Conservation (phyloP, 306 rosid species). For the Malus fusca region DNA sequence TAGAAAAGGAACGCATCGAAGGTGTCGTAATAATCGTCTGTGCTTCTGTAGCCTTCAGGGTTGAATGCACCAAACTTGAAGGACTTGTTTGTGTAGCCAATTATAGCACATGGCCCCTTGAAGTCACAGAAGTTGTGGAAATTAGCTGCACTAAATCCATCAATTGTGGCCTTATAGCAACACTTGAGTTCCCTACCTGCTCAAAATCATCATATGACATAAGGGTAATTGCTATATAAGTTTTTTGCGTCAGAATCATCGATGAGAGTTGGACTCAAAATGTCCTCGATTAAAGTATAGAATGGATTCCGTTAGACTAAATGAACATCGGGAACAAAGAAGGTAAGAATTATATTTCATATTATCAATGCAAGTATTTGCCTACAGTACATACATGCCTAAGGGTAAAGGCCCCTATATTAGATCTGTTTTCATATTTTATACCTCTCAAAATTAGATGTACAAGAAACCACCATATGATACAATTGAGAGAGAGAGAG, state of each 20-base stretch:
- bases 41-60: conserved; percentile 94
- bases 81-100: conserved; percentile 70
- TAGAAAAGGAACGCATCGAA: conserved; percentile 81
- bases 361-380: not conserved
- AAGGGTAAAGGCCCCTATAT: not conserved
- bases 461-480: not conserved
- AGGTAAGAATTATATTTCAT: not conserved
- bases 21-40: conserved; percentile 80
- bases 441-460: not conserved
- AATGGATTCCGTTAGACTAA: too few relatives aligned
- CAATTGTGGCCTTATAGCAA: conserved; percentile 76
- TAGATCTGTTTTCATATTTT: conserved; percentile 2
- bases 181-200: conserved; percentile 81
- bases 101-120: conserved; percentile 85
- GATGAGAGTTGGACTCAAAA: not conserved
- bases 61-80: conserved; percentile 94
- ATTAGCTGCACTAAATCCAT: conserved; percentile 69
- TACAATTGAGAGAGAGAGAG: not conserved
- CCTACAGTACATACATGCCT: not conserved
- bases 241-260: too few relatives aligned
- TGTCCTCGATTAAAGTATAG: too few relatives aligned
- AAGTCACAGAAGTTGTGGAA: conserved; percentile 78
- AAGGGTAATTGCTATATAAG: not conserved
- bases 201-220: not conserved
- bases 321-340: not conserved